Evolutionary conservation across 2,329 filamentous ascomycete species (phyloP).

Genomic region (Talaromyces albobiverticillius): DNA sequence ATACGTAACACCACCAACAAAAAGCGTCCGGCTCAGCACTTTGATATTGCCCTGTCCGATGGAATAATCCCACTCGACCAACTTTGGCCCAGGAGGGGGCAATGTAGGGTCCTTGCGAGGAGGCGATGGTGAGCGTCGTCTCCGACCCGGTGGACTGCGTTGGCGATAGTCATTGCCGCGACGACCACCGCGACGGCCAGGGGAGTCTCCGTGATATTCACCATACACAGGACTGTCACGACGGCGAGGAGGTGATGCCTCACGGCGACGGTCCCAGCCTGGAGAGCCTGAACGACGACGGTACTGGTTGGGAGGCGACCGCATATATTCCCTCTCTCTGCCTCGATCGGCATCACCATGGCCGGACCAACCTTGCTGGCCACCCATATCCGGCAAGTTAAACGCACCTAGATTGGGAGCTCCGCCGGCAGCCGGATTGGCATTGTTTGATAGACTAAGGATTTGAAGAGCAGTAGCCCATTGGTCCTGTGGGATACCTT

Average conservation of each 20-base stretch:
- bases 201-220: constrained; percentile 69
- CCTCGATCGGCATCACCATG: constrained; percentile 53
- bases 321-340: constrained; percentile 60
- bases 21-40: constrained; percentile 90
- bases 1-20: constrained; percentile 92
- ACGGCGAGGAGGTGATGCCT: constrained; percentile 60
- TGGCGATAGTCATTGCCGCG: constrained; percentile 71
- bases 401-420: constrained; percentile 36
- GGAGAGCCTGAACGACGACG: constrained; percentile 79
- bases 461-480: constrained; percentile 60
- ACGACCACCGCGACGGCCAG: constrained; percentile 57
- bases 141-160: constrained; percentile 73
- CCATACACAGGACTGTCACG: constrained; percentile 69
- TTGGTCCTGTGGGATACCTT: constrained; percentile 74
- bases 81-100: constrained; percentile 61
- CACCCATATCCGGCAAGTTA: constrained; percentile 19
- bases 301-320: constrained; percentile 59
- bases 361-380: constrained; percentile 28
- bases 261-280: constrained; percentile 67
- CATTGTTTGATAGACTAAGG: constrained; percentile 40
- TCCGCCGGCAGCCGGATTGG: constrained; percentile 21
- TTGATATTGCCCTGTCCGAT: constrained; percentile 79
- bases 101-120: constrained; percentile 41
- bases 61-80: constrained; percentile 72
- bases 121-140: constrained; percentile 62